These are phyloP conservation scores for Pseudoneurospora amorphoporcata DNA, from an alignment of 495 filamentous ascomycete species.

Conservation along the genomic window DNA sequence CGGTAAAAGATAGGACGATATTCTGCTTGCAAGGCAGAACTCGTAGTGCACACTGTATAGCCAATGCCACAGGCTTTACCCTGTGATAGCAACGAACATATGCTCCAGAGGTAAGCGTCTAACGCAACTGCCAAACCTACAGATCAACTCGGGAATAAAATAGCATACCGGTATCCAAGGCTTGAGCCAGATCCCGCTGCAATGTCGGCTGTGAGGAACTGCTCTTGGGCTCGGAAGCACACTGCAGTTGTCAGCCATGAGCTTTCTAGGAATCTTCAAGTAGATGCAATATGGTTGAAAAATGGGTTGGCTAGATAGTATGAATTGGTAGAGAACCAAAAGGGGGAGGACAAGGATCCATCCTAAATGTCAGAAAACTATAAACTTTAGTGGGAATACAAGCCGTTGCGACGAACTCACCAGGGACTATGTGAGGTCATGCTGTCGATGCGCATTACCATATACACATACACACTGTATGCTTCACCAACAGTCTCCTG, in stretches of 20 bases:
- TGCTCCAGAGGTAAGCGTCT: background rate
- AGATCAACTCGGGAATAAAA: background rate
- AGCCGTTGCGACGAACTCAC: background rate
- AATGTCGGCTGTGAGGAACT: background rate
- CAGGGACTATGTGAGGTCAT: background rate
- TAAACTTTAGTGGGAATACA: background rate
- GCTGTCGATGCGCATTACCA: background rate
- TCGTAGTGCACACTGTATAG: too few relatives aligned
- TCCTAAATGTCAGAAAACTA: background rate
- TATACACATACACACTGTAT: background rate
- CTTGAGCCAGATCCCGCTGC: background rate
- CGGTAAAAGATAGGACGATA: too few relatives aligned
- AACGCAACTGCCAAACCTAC: background rate
- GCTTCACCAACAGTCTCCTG: background rate
- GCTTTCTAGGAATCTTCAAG: background rate
- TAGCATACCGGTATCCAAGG: background rate
- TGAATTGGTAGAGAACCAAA: background rate
- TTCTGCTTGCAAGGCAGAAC: too few relatives aligned
- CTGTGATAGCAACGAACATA: too few relatives aligned
- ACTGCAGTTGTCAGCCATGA: background rate
- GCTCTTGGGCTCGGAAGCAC: background rate
- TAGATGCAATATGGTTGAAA: background rate
- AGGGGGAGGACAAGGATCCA: background rate
- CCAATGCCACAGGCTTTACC: too few relatives aligned
- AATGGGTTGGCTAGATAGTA: background rate